Percentiles rank a stretch among this genome's conserved stretches.
phyloP scores from a whole-genome alignment of 2,329 filamentous ascomycete genomes.

The Tetracladium maxilliforme region DNA sequence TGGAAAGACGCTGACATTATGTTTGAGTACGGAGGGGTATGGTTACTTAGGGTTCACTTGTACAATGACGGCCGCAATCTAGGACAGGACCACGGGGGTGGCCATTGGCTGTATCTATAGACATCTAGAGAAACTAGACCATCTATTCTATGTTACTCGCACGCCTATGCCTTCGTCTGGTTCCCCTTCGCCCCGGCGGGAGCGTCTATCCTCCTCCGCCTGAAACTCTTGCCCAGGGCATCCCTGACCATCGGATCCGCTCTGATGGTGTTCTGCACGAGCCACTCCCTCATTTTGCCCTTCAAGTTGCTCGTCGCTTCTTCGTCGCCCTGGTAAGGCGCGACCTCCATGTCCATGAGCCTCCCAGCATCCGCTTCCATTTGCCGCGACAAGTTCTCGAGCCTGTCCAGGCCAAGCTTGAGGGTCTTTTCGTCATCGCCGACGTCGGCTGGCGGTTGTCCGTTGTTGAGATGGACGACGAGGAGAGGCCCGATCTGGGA shows the following conservation, averaged over 20 bases:
- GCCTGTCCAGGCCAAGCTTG: conserved; percentile 48
- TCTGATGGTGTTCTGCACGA: conserved; percentile 74
- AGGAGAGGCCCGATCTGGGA: conserved; percentile 65
- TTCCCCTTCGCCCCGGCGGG: conserved; percentile 52
- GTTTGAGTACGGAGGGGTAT: no score
- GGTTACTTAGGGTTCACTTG: no score
- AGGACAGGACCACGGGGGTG: no score
- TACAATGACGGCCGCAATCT: no score
- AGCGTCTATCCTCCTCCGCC: conserved; percentile 44
- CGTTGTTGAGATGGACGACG: conserved; percentile 17
- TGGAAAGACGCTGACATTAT: no score
- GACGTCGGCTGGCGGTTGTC: conserved; percentile 13
- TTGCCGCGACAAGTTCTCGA: conserved; percentile 43
- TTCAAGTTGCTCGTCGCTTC: conserved; percentile 48
- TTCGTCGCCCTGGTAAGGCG: conserved; percentile 64
- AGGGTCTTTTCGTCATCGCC: conserved; percentile 31
- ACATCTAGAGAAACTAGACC: no score
- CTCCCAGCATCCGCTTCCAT: conserved; percentile 56
- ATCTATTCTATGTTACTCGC: no score
- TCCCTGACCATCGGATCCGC: conserved; percentile 70
- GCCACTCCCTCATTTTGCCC: conserved; percentile 66
- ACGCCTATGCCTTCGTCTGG: no score
- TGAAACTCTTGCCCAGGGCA: conserved; percentile 55
- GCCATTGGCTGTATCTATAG: no score
- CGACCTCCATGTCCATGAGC: conserved; percentile 63